Evolutionary conservation across 2,329 filamentous ascomycete genomes (phyloP), one percentile per base, ranked within the genome.

Genomic region (Penicillium sp.): DNA sequence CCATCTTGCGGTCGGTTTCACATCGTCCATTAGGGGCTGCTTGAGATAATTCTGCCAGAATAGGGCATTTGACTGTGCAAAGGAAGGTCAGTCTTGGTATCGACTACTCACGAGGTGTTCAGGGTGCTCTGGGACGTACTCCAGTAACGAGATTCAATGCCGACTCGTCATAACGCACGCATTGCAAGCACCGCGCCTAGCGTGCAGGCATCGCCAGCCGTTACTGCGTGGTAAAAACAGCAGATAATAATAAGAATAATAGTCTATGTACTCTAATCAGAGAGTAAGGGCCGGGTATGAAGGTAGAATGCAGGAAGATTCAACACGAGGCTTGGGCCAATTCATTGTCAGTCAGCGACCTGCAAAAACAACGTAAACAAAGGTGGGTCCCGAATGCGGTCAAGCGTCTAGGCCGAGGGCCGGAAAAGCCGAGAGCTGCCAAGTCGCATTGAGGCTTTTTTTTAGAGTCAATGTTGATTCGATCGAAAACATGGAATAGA

Each of bases 1-100:
- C 77, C 77, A 79, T 74, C 71, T 75, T 52, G 76, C 74, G 7
- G 75, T 79, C 43, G 73, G 67, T 59, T 72, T 72, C 49, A 76
- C 61, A 58, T 77, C 73, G 50, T 75, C 73, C 75, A 77, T 77
- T 28, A 57, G 59, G 55, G 8, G 4, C n/a, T 20, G 11, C 34
- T 38, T n/a, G n/a, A 6, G 6, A 51, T 60, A 63, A 50, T 22
- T 12, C 55, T 63, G 57, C 58, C n/a, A 35, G 10, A 7, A 49
- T 42, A 55, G 54, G 31, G 20, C 17, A 62, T 63, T 52, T 7
- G 58, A 17, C 58, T 62, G 11, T 20, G 14, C 7, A 37, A 8
- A 7, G 34, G 53, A 17, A n/a, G 15, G 20, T 60, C 42, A 57
- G 55, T 42, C n/a, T 56, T 15, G 22, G 31, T 31, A 4, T 14